Conservation (phyloP, 768 basidiomycete species). For the Naganishia randhawae region DNA sequence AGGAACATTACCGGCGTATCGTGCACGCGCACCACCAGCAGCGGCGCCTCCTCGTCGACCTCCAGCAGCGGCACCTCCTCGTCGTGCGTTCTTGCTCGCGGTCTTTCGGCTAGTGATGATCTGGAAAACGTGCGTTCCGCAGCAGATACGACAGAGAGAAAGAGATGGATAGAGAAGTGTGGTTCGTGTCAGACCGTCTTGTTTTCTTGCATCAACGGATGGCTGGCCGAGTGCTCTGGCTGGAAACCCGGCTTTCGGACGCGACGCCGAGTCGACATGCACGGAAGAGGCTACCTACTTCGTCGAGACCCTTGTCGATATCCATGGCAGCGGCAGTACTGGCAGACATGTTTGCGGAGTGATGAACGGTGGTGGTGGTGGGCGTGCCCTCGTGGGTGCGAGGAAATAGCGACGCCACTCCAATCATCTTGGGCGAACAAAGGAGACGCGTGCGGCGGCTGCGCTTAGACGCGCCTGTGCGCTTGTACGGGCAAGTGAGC, state of each 20-base stretch:
- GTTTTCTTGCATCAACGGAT: neutral
- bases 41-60: constrained; percentile 36
- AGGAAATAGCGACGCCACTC: no score
- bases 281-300: constrained; percentile 25
- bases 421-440: constrained; percentile 1
- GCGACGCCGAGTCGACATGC: neutral
- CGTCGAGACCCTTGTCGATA: constrained; percentile 29
- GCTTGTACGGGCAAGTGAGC: neutral
- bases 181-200: constrained; percentile 19
- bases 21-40: constrained; percentile 44
- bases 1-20: constrained; percentile 51
- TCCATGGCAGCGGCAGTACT: no score
- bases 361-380: neutral
- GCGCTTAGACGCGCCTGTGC: constrained; percentile 1
- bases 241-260: neutral
- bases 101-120: constrained; percentile 38
- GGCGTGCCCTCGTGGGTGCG: no score
- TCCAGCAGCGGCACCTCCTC: constrained; percentile 35
- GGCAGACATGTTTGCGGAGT: constrained; percentile 27
- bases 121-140: constrained; percentile 26
- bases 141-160: neutral
- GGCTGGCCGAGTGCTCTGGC: neutral
- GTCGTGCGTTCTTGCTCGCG: constrained; percentile 30
- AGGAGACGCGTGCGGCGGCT: neutral
- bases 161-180: neutral